Evolutionary conservation across 2,329 filamentous ascomycete species (phyloP).

Genomic region (Xylariaceae sp.): DNA sequence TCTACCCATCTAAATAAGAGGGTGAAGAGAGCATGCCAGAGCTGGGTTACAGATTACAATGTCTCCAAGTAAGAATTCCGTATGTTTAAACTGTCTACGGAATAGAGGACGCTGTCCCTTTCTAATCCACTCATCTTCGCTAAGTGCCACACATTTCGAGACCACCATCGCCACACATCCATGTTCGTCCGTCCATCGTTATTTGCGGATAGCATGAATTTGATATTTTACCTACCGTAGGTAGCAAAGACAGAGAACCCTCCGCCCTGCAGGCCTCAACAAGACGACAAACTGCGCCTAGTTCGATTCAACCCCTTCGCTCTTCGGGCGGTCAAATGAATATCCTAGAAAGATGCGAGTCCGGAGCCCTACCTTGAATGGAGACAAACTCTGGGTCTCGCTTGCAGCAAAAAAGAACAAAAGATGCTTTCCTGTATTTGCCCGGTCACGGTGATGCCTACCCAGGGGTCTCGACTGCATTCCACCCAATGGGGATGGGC

Average conservation of each 20-base stretch:
- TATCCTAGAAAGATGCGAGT: not conserved
- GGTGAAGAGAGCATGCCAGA: not conserved
- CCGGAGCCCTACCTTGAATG: not conserved
- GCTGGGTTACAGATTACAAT: no score
- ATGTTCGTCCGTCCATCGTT: conserved; percentile 5
- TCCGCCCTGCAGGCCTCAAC: conserved; percentile 10
- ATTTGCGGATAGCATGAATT: conserved; percentile 13
- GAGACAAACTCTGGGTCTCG: conserved; percentile 5
- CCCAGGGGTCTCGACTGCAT: not conserved
- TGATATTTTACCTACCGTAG: not conserved
- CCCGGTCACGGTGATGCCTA: conserved; percentile 6
- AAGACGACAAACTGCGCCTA: not conserved
- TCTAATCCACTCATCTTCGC: not conserved
- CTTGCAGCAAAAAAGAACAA: not conserved
- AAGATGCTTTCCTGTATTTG: not conserved
- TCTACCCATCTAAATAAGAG: no score
- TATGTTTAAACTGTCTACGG: no score
- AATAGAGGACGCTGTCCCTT: no score
- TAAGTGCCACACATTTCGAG: conserved; percentile 11
- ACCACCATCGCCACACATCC: conserved; percentile 14
- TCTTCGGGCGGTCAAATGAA: not conserved
- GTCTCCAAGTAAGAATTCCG: no score
- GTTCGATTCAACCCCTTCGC: not conserved
- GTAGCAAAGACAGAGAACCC: not conserved
- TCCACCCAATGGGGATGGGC: not conserved